Conservation (phyloP, 1,284 basidiomycete species). For the Ustilago xerochloae region DNA sequence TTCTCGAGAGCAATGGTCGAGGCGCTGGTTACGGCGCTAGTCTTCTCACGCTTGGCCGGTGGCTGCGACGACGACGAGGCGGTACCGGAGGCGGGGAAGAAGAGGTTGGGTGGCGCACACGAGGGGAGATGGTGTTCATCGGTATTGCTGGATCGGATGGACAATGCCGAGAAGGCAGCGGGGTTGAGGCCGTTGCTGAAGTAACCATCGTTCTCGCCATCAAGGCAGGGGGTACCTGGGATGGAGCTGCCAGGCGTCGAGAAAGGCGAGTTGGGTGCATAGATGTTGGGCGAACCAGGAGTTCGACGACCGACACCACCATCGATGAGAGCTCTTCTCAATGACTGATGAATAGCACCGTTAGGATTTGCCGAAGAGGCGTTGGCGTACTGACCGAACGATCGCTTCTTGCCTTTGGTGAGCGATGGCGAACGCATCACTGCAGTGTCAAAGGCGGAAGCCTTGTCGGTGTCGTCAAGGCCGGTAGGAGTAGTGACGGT, state of each 20-base stretch:
- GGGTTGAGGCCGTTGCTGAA: constrained; percentile 57
- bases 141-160: constrained; percentile 52
- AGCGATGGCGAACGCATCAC: constrained; percentile 59
- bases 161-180: constrained; percentile 63
- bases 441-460: constrained; percentile 63
- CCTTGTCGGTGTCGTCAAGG: constrained; percentile 50
- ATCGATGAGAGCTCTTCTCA: constrained; percentile 65
- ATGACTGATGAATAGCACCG: constrained; percentile 55
- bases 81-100: constrained; percentile 65
- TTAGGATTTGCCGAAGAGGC: constrained; percentile 33
- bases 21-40: constrained; percentile 34
- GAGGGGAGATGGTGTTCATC: constrained; percentile 66
- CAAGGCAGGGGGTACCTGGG: constrained; percentile 60
- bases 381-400: constrained; percentile 59
- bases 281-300: constrained; percentile 57
- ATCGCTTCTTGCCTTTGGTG: constrained; percentile 65
- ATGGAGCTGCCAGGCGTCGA: constrained; percentile 65
- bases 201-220: constrained; percentile 59
- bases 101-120: constrained; percentile 67
- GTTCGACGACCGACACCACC: constrained; percentile 59
- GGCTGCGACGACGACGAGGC: constrained; percentile 44
- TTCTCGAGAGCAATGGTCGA: constrained; percentile 39
- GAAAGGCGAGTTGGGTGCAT: constrained; percentile 65
- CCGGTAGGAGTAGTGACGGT: constrained; percentile 33
- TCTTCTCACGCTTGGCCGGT: constrained; percentile 62